These are phyloP conservation scores for Pelargonium nanum DNA, from an alignment of 345 rosid genomes.

Conservation along the genomic window DNA sequence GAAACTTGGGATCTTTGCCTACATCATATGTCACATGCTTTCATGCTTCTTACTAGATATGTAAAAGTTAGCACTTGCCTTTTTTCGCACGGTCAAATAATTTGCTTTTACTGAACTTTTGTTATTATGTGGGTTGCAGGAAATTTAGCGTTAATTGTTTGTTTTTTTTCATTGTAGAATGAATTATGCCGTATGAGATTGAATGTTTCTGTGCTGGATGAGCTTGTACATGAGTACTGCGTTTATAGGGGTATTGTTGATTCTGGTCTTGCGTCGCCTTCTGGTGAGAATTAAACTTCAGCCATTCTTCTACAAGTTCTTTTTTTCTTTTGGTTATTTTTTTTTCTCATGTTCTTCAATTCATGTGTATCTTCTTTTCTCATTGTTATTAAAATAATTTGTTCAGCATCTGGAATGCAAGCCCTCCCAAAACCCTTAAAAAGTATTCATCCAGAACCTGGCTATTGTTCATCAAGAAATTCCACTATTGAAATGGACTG, in stretches of 20 bases:
- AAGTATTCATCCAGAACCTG: constrained; percentile 31
- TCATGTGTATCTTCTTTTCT: not conserved
- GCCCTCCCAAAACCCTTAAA: constrained; percentile 26
- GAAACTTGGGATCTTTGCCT: not conserved
- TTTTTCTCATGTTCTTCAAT: not conserved
- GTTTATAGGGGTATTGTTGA: constrained; percentile 80
- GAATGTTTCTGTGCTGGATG: constrained; percentile 67
- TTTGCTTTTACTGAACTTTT: not conserved
- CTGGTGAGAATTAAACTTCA: constrained; percentile 29
- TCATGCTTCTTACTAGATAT: not conserved
- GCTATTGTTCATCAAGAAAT: constrained; percentile 32
- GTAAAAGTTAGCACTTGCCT: not conserved
- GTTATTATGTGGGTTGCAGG: not conserved
- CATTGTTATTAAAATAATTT: constrained; percentile 9
- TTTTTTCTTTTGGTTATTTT: constrained; percentile 6
- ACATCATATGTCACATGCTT: not conserved
- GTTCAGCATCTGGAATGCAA: constrained; percentile 28
- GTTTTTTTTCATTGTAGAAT: constrained; percentile 45
- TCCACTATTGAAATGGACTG: constrained; percentile 46
- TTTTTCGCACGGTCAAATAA: not conserved
- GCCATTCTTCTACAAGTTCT: constrained; percentile 3
- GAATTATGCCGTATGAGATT: constrained; percentile 83
- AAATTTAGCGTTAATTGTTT: not conserved
- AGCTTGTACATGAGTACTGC: constrained; percentile 81
- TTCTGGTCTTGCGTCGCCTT: constrained; percentile 24